These are phyloP conservation scores for Russula earlei DNA, from an alignment of 768 basidiomycete genomes.

Conservation along the genomic window DNA sequence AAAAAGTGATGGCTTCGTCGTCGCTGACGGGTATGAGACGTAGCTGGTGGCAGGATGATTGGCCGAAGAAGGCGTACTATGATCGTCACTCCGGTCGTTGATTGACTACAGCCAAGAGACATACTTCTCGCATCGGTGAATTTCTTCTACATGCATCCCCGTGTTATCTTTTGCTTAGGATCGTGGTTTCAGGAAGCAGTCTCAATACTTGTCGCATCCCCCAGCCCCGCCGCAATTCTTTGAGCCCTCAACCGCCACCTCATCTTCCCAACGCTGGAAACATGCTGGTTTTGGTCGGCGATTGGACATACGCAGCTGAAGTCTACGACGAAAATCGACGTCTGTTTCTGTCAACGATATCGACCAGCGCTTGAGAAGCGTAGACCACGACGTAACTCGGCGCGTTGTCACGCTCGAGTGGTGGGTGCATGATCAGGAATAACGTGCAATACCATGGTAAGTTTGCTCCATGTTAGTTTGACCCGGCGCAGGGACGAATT, in stretches of 20 bases:
- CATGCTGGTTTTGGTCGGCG: conserved; percentile 60
- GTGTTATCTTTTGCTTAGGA: conserved; percentile 24
- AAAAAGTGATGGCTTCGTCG: conserved; percentile 6
- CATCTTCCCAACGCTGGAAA: conserved; percentile 42
- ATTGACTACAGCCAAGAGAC: conserved; percentile 46
- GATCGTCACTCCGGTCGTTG: background rate
- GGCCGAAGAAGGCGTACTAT: conserved; percentile 81
- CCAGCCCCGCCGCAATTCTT: conserved; percentile 48
- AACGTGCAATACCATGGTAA: too few relatives aligned
- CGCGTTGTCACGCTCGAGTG: too few relatives aligned
- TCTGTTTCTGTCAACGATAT: conserved; percentile 32
- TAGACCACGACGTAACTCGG: conserved; percentile 48
- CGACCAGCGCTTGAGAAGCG: conserved; percentile 36
- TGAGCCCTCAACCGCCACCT: conserved; percentile 40
- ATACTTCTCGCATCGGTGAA: conserved; percentile 59
- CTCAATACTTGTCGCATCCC: conserved; percentile 74
- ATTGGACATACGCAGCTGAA: conserved; percentile 72
- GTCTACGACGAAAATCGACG: conserved; percentile 40
- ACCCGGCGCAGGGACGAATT: background rate
- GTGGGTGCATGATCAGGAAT: too few relatives aligned
- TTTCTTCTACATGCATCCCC: background rate
- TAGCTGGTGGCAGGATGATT: conserved; percentile 94
- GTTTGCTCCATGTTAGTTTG: background rate
- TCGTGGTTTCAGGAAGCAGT: conserved; percentile 56
- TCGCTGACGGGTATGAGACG: conserved; percentile 29